These are phyloP conservation scores for Murraya paniculata DNA, from an alignment of 345 rosid species.

Conservation along the genomic window DNA sequence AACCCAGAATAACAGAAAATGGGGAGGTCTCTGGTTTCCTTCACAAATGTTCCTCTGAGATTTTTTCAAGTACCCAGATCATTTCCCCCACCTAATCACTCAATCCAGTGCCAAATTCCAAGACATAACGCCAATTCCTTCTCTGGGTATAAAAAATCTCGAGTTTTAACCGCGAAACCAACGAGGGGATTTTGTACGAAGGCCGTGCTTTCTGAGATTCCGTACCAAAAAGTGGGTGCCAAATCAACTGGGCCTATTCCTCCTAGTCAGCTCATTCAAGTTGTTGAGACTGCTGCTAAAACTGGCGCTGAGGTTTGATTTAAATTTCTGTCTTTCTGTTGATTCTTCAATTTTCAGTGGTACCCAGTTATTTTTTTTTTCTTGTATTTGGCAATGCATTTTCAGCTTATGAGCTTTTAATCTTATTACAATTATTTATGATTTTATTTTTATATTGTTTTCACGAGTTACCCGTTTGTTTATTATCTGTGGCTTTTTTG, in stretches of 20 bases:
- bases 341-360: not conserved
- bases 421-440: not conserved
- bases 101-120: constrained; percentile 23
- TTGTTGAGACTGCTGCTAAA: constrained; percentile 79
- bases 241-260: constrained; percentile 65
- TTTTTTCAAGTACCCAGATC: constrained; percentile 38
- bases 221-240: constrained; percentile 61
- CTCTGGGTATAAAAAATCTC: constrained; percentile 25
- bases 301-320: constrained; percentile 76
- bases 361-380: not conserved
- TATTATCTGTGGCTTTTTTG: too few relatives aligned
- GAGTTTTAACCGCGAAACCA: constrained; percentile 14
- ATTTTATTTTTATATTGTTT: too few relatives aligned
- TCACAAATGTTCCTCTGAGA: constrained; percentile 39
- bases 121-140: constrained; percentile 14
- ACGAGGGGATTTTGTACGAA: constrained; percentile 23
- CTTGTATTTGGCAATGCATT: not conserved
- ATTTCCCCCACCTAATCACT: constrained; percentile 17
- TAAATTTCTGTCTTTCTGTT: not conserved
- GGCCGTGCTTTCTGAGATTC: constrained; percentile 44
- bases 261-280: constrained; percentile 58
- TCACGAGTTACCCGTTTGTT: too few relatives aligned
- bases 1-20: constrained; percentile 15
- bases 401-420: not conserved
- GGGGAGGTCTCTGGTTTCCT: constrained; percentile 51